A percentile compares a stretch with the other conserved stretches of the same genome.
phyloP scores from a whole-genome alignment of 495 filamentous ascomycete genomes.

The Schizothecium vesticola region DNA sequence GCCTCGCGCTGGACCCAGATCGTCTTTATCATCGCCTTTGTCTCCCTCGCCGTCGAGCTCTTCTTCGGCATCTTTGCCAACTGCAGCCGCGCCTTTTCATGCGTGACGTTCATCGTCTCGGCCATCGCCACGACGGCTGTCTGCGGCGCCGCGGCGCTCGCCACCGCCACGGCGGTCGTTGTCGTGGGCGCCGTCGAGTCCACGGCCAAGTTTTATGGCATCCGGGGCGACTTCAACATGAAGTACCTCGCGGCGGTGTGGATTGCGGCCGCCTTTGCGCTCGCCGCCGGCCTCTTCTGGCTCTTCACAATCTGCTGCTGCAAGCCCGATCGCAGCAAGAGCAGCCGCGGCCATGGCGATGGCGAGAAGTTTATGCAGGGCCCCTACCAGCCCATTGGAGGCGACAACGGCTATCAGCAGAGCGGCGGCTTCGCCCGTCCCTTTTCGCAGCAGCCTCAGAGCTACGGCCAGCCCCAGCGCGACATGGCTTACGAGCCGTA shows the following conservation, averaged over 20 bases:
- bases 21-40: constrained; percentile 63
- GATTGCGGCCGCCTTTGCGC: constrained; percentile 71
- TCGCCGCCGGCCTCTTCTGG: constrained; percentile 79
- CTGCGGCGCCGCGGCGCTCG: constrained; percentile 52
- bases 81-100: constrained; percentile 44
- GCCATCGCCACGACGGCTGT: constrained; percentile 56
- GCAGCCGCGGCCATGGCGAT: constrained; percentile 12
- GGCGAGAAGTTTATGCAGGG: constrained; percentile 45
- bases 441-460: constrained; percentile 31
- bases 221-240: constrained; percentile 57
- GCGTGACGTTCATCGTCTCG: constrained; percentile 44
- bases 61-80: constrained; percentile 71
- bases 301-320: constrained; percentile 88
- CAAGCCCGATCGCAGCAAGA: constrained; percentile 37
- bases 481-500: constrained; percentile 52
- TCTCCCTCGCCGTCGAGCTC: constrained; percentile 67
- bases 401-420: constrained; percentile 25
- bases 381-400: constrained; percentile 42
- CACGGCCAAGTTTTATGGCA: constrained; percentile 59
- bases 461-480: constrained; percentile 15
- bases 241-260: constrained; percentile 66
- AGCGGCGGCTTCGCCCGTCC: constrained; percentile 9
- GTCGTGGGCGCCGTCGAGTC: constrained; percentile 64
- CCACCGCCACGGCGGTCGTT: constrained; percentile 56
- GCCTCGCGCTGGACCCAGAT: constrained; percentile 79